phyloP scores from a whole-genome alignment of 1,139 yeast genomes.

The Nematodospora anomalae region DNA sequence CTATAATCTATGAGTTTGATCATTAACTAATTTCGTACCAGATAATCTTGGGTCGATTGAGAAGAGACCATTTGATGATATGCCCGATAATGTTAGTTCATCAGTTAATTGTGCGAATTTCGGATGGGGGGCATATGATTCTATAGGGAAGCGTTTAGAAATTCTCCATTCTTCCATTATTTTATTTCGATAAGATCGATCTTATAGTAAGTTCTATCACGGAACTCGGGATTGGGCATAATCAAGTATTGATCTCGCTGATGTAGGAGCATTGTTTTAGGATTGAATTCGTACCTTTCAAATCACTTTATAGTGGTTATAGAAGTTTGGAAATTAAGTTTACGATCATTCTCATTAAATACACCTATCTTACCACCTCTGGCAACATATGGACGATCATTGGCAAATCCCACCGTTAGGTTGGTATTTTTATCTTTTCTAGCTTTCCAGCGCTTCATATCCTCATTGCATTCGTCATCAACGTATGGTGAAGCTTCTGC shows the following conservation, averaged over 20 bases:
- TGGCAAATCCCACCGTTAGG: slow-evolving; percentile 67
- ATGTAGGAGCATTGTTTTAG: slow-evolving; percentile 72
- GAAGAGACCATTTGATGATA: slow-evolving; percentile 64
- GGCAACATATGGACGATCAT: slow-evolving; percentile 74
- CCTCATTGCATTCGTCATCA: slow-evolving; percentile 22
- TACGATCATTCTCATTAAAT: slow-evolving; percentile 57
- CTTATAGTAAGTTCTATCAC: slow-evolving; percentile 49
- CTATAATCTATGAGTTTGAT: slow-evolving; percentile 37
- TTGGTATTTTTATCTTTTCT: slow-evolving; percentile 51
- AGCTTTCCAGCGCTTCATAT: slow-evolving; percentile 16
- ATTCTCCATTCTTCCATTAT: slow-evolving; percentile 82
- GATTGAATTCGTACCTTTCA: slow-evolving; percentile 57
- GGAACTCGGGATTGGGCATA: slow-evolving; percentile 51
- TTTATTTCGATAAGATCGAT: slow-evolving; percentile 80
- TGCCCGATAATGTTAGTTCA: slow-evolving; percentile 74
- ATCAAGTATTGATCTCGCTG: slow-evolving; percentile 69
- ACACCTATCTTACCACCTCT: slow-evolving; percentile 82
- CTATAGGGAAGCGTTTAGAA: slow-evolving; percentile 43
- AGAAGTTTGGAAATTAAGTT: slow-evolving; percentile 64
- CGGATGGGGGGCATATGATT: slow-evolving; percentile 62
- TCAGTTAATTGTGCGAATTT: slow-evolving; percentile 73
- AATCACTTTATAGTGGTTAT: slow-evolving; percentile 58
- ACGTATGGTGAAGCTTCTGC: slow-evolving; percentile 14
- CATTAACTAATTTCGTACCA: slow-evolving; percentile 53
- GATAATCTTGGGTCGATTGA: slow-evolving; percentile 74